phyloP scores from a whole-genome alignment of 108 stramenopile species.

The Skeletonema costatum region DNA sequence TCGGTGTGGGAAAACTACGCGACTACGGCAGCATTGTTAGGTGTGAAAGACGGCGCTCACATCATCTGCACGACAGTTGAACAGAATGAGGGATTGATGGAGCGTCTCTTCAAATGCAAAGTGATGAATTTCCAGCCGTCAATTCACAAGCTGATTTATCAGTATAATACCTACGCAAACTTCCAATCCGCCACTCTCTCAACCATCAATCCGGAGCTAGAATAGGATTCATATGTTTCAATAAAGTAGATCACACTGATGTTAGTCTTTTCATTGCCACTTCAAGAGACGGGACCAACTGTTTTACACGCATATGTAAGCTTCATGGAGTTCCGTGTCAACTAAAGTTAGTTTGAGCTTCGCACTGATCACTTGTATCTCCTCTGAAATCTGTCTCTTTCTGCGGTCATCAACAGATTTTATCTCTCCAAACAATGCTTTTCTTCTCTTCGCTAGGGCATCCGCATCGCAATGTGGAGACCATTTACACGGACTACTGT shows the following conservation, averaged over 20 bases:
- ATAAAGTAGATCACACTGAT: background rate
- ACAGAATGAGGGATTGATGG: constrained; percentile 47
- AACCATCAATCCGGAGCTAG: constrained; percentile 24
- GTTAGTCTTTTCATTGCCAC: constrained; percentile 1
- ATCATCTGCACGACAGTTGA: constrained; percentile 54
- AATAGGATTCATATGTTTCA: background rate
- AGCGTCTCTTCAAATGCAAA: constrained; percentile 45
- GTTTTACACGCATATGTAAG: constrained; percentile 18
- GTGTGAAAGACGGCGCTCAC: constrained; percentile 19
- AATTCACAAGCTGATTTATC: constrained; percentile 60
- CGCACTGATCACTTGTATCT: constrained; percentile 7
- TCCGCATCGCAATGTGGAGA: constrained; percentile 18
- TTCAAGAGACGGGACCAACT: constrained; percentile 22
- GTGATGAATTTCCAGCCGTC: constrained; percentile 31
- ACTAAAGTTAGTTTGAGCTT: constrained; percentile 7
- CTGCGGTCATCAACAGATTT: constrained; percentile 3
- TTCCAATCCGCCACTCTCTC: constrained; percentile 29
- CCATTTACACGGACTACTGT: constrained; percentile 22
- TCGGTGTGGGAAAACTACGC: constrained; percentile 81
- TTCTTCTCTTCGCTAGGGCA: constrained; percentile 14
- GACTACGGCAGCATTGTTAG: constrained; percentile 39
- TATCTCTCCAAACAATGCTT: constrained; percentile 20
- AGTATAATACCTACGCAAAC: constrained; percentile 53
- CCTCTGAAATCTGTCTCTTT: constrained; percentile 6
- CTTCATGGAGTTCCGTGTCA: constrained; percentile 28